Evolutionary conservation across 768 basidiomycete species (phyloP), one percentile per base, ranked within the genome.

Genomic region (Dioszegia hungarica): DNA sequence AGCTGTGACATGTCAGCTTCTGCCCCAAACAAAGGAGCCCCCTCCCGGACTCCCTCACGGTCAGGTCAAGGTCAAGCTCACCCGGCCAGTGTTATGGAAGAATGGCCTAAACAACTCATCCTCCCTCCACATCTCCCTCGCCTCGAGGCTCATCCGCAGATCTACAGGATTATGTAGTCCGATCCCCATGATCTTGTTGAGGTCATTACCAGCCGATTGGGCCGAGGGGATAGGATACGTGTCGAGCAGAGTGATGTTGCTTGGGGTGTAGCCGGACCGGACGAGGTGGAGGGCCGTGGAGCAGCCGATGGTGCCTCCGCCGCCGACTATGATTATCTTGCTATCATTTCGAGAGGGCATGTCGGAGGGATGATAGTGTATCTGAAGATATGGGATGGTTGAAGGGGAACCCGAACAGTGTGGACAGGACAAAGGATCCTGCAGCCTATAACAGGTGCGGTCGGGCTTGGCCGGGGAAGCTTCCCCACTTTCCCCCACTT

Each of bases 211-310:
- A 6, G 67, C 71, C 1, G 66, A 62, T 20, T 70, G 56, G 5
- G 52, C 53, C 3, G 62, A 64, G 1, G 75, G 75, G 36, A 61
- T 63, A 2, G 50, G 56, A 28, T 57, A 76, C 3, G 50, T 38
- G 54, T 76, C 75, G 39, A 74, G 53, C 6, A 74, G 34, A 2
- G 56, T 58, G 31, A 76, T 60, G 55, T 76, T 46, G 9, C 10
- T 15, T 8, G 46, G 46, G 10, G 44, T 65, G 60, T 69, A 75
- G 0, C 75, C 73, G 43, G 64, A 38, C 3, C 75, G 54, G 17
- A 63, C 62, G 5, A 76, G 65, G 39, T 76, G 72, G 1, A 76
- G 54, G 3, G 75, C 75, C 0, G 75, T 76, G 5, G 71, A 73
- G 12, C 61, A 66, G 1, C 75, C 75, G 29, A 75, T 66, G 2